Evolutionary conservation across 257 asterid genomes (phyloP).

Genomic region (Scutellaria barbata): DNA sequence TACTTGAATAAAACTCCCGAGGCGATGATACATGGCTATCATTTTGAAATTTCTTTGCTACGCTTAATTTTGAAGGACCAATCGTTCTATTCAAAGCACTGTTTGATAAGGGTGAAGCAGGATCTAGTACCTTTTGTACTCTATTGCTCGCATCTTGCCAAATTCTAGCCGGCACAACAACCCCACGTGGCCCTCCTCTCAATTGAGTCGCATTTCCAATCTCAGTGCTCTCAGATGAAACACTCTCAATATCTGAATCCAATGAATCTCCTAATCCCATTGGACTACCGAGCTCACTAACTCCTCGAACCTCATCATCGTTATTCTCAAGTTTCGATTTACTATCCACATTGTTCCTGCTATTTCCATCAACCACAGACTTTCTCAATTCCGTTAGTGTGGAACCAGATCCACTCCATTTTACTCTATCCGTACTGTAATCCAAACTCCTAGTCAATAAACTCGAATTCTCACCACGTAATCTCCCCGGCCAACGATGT

Average conservation of each 20-base stretch:
- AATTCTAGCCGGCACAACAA: slow-evolving; percentile 63
- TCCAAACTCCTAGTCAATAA: slow-evolving; percentile 68
- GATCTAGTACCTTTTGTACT: slow-evolving; percentile 47
- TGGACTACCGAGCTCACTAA: slow-evolving; percentile 27
- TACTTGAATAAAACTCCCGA: slow-evolving; percentile 39
- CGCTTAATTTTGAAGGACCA: slow-evolving; percentile 46
- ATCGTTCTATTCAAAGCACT: slow-evolving; percentile 38
- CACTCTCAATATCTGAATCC: slow-evolving; percentile 71
- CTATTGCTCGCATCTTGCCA: slow-evolving; percentile 58
- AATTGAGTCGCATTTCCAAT: slow-evolving; percentile 42
- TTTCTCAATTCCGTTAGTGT: slow-evolving; percentile 44
- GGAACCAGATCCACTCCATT: slow-evolving; percentile 56
- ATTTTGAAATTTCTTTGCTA: slow-evolving; percentile 47
- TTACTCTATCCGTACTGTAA: slow-evolving; percentile 50
- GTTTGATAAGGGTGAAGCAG: slow-evolving; percentile 52
- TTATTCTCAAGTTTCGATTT: slow-evolving; percentile 40
- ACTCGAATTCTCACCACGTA: slow-evolving; percentile 59
- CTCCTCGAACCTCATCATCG: slow-evolving; percentile 39
- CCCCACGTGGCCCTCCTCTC: slow-evolving; percentile 56
- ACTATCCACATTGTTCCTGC: slow-evolving; percentile 36
- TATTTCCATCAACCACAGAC: slow-evolving; percentile 43
- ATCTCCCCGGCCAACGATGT: slow-evolving; percentile 87
- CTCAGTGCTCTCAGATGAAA: slow-evolving; percentile 56
- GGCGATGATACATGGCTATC: slow-evolving; percentile 60
- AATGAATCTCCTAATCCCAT: slow-evolving; percentile 41